Evolutionary conservation across 2,329 filamentous ascomycete species (phyloP).

Genomic region (Fusarium ambrosium): DNA sequence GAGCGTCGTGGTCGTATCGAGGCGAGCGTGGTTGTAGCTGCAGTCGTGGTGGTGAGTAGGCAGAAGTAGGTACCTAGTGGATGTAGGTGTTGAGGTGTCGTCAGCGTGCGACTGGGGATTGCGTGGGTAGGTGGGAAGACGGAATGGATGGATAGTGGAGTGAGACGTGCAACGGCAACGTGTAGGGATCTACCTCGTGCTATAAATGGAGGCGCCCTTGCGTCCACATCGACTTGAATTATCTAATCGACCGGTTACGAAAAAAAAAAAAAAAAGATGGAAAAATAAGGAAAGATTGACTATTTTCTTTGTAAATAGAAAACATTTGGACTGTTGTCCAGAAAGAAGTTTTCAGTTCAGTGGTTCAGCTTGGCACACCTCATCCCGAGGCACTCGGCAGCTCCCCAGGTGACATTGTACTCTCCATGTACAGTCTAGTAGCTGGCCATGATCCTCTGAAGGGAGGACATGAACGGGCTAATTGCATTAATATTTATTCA

Average conservation of each 20-base stretch:
- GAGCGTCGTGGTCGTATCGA: background rate
- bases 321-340: background rate
- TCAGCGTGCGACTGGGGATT: conserved; percentile 30
- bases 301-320: background rate
- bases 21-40: background rate
- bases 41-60: background rate
- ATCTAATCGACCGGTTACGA: background rate
- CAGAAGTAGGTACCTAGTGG: background rate
- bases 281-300: background rate
- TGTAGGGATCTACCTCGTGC: conserved; percentile 12
- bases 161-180: background rate
- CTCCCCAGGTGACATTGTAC: background rate
- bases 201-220: background rate
- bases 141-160: conserved; percentile 3
- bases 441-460: background rate
- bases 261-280: background rate
- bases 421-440: background rate
- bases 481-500: background rate
- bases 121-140: conserved; percentile 1
- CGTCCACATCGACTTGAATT: background rate
- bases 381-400: too few species aligned
- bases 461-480: background rate
- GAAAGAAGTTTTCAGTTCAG: background rate
- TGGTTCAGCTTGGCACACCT: background rate
- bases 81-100: conserved; percentile 31